Base-by-base conservation (phyloP, 441 rosid genomes). In the Corymbia citriodora region DNA sequence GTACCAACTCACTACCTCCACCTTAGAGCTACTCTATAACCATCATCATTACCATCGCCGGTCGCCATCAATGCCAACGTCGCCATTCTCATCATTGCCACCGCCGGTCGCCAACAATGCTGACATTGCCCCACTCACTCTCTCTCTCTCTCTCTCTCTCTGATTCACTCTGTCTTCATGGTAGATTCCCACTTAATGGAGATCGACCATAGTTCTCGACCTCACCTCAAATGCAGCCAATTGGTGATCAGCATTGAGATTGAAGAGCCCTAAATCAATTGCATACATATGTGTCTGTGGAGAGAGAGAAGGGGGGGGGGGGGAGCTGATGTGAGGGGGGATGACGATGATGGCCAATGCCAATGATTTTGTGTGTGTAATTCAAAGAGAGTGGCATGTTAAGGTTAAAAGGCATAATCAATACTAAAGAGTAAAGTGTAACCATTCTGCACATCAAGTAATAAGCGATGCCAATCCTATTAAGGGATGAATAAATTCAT, bases 1-100 rank as follows among this genome's bases (percentile, higher is more conserved):
- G 11, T 19, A 18, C 82, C 4, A 72, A 0, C 49, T 59, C 65
- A 18, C 82, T 18, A 1, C 18, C 13, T 18, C 14, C 82, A 5
- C 49, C 23, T 9, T 72, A 19, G 82, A 0, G 27, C 1, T 17
- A 68, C 23, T 10, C 12, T 3, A 1, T 8, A 21, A 68, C 74
- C 36, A 36, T 45, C 7, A 0, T 72, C 48, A 15, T 16, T 16
- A 16, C 40, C 21, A 31, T 23, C 40, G 17, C 9, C 18, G 48
- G 23, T 19, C 9, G 15, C 49, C 82, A 18, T 18, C 48, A 19
- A 36, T 9, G 82, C 0, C 49, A 0, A 19, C 27, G 5, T 18
- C 49, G 6, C 48, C 48, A 18, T 31, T 19, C 82, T 70, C 48
- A 0, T 72, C 48, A 15, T 16, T 16, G 9, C 40, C 21, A 31